Base-by-base conservation (phyloP, 371 early-diverging fungal genomes). In the Mortierella sp. region DNA sequence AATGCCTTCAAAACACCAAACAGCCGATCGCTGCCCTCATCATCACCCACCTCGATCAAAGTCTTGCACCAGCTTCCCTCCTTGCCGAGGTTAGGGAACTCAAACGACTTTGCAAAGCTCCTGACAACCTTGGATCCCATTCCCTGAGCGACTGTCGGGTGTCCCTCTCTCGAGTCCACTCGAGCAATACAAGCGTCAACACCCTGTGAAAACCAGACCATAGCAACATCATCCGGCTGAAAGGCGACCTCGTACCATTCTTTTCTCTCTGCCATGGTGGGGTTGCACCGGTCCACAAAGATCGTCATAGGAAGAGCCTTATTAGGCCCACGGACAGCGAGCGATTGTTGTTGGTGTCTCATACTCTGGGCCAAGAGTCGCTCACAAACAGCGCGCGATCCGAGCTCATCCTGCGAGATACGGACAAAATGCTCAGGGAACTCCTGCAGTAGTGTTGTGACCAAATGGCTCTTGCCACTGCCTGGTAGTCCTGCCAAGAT, bases 251-350 rank as follows among this genome's bases (percentile, higher is more conserved):
- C 80, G 61, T 88, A 78, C 89, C 88, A 88, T 11, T 77, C 78
- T 31, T 72, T 74, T 10, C 90, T 83, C 44, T 89, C 88, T 1
- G 77, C 77, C 14, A 74, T 59, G 10, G 90, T 90, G 13, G 91
- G 88, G 69, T 91, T 90, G 73, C 90, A 90, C 6, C 90, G 70
- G 69, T 91, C 91, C 16, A 90, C 71, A 50, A 91, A 75, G n/a
- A 91, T 40, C 8, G 83, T 80, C 79, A 80, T 77, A 0, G 85
- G 85, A 24, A 85, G 71, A 19, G 88, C 79, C 50, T 76, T 76
- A 31, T 76, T 69, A 40, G 77, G 70, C 40, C 81, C 80, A 21
- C 83, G 73, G 4, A 69, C 76, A 0, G 79, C 73, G 13, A 81
- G 74, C 13, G 86, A 78, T 50, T 80, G 81, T 24, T 85, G 86